Evolutionary conservation across 306 rosid species (phyloP), one percentile per base, ranked within the genome.

Genomic region (Acacia acuminata): DNA sequence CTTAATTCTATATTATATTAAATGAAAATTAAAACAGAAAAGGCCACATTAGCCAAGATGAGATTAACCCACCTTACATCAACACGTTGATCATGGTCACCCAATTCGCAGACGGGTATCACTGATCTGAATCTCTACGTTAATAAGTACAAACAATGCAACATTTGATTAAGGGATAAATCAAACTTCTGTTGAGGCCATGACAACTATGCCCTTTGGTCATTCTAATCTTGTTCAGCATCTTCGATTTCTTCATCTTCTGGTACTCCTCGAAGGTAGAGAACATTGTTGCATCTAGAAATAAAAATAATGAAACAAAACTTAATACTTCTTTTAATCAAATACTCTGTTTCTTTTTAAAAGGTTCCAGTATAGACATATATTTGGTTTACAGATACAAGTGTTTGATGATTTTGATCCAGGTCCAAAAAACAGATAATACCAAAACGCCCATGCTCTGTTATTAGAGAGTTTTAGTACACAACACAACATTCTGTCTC

Each of bases 171-270:
- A 11, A 77, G 60, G 80, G 87, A 67, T 22, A 36, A 68, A 34
- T 12, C 30, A 4, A 20, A 34, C 66, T 60, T 53, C 77, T 45
- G 48, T 48, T 65, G 61, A 60, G 13, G 81, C 64, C 82, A 77
- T 51, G 47, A 61, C 85, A 74, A 68, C n/a, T 43, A 24, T 51
- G 24, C 81, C 55, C 76, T 73, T 83, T 77, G 77, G 32, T 65
- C 78, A 79, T 27, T 82, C 88, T 87, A 93, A 38, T 94, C 98
- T 51, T 82, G 90, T 7, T 91, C 94, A 3, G 98, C 97, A 43
- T 95, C 98, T 84, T 95, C 98, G 27, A 95, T 91, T 83, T 94
- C 98, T 85, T 95, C 98, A 81, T 93, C 98, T 87, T 93, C 98
- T 7, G 98, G 97, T 19, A 92, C 97, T 58, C 98, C 98, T 1